These are phyloP conservation scores for Arachnomyces sp. DNA, from an alignment of 2,329 filamentous ascomycete genomes.

Conservation along the genomic window DNA sequence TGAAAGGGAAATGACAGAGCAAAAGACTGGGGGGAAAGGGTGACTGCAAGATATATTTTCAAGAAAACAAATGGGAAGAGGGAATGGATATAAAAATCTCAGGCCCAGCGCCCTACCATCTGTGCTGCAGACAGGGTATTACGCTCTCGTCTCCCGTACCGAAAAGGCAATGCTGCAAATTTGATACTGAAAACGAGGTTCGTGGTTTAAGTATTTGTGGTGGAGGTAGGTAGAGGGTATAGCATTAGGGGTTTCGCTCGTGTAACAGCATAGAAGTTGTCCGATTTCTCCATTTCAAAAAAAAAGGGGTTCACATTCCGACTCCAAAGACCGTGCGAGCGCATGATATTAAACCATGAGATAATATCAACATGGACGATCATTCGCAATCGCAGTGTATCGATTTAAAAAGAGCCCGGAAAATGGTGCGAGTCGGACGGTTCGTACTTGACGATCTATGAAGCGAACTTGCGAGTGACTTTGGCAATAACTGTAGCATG, in stretches of 20 bases:
- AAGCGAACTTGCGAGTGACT: conserved; percentile 77
- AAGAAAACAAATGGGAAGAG: no score
- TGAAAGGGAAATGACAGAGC: no score
- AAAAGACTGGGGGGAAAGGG: no score
- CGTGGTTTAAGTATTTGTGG: background rate
- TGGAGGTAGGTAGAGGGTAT: background rate
- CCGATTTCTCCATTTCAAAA: background rate
- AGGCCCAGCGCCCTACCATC: no score
- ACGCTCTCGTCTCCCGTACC: no score
- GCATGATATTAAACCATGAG: background rate
- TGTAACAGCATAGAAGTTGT: background rate
- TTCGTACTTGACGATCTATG: conserved; percentile 28
- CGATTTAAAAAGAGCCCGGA: background rate
- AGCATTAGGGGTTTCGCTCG: background rate
- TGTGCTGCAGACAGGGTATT: no score
- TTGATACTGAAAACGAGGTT: no score
- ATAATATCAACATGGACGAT: conserved; percentile 1
- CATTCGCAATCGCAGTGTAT: background rate
- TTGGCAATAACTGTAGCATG: conserved; percentile 74
- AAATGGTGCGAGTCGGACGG: background rate
- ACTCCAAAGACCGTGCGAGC: background rate
- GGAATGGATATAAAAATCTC: no score
- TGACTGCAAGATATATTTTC: no score
- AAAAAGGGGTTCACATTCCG: background rate
- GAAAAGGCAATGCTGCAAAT: no score